A percentile compares a stretch with the other conserved stretches of the same genome.
Conservation (phyloP, 2,329 filamentous ascomycete genomes). For the Fusarium paranaense region DNA sequence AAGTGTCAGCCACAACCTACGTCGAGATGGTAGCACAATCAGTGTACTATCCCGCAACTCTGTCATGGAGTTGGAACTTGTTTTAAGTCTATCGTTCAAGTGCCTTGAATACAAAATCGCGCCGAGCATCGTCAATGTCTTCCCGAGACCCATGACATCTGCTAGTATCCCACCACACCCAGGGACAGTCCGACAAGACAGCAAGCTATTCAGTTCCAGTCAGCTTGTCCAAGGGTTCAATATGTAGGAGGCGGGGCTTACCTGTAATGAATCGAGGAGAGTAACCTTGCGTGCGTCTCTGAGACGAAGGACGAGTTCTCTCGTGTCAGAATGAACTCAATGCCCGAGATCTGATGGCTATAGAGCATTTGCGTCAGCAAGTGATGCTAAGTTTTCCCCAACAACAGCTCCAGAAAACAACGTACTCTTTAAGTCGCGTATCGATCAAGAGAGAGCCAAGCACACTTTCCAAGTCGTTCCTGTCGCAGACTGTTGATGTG, state of each 20-base stretch:
- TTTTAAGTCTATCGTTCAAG: not conserved
- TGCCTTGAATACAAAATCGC: constrained; percentile 8
- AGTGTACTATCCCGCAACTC: not conserved
- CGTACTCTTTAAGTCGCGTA: constrained; percentile 2
- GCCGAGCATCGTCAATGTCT: constrained; percentile 17
- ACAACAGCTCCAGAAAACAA: fast-evolving
- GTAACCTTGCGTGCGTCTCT: not conserved
- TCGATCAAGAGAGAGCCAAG: fast-evolving
- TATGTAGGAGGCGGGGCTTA: not conserved
- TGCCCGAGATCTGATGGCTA: not conserved
- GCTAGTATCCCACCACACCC: constrained; percentile 8
- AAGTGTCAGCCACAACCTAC: not conserved
- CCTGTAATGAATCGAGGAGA: not conserved
- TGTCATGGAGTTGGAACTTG: too few relatives aligned
- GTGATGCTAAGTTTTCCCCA: fast-evolving
- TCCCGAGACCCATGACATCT: constrained; percentile 22
- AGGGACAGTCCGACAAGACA: not conserved
- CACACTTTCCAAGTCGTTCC: not conserved
- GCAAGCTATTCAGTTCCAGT: not conserved
- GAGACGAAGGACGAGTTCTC: not conserved
- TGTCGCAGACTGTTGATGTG: not conserved
- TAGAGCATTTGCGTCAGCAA: not conserved
- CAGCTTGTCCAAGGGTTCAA: not conserved
- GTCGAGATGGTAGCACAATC: not conserved
- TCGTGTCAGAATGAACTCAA: not conserved